Base-by-base conservation (phyloP, 805 yeast genomes). In the Pichia ethanolica region DNA sequence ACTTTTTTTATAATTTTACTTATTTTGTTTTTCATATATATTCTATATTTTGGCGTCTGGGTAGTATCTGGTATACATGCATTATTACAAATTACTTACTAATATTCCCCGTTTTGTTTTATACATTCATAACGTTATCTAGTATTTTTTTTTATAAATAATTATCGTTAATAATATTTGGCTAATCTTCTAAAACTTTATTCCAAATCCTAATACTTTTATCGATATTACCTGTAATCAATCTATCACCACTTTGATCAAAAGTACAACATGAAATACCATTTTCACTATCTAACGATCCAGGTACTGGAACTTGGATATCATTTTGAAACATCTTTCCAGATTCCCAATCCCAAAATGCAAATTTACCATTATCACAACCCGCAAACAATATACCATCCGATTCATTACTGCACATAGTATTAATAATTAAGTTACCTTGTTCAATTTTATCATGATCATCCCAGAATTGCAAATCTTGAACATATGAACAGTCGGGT, bases 191-290 rank as follows among this genome's bases (percentile, higher is more conserved):
- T n/a, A 33, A 10, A 44, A 33, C 67, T 52, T 77, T 78, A 45
- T 70, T 75, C 91, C 93, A 88, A 1, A 87, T 70, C 62, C 84
- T 86, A 38, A 88, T 78, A 62, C 86, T 81, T 62, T 90, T 90
- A 66, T 91, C 98, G n/a, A 87, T 81, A 58, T 87, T 95, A 44
- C 96, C 89, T 1, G 96, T 87, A 25, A 93, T 75, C 50, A 93
- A 67, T 43, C 96, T 75, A 57, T 81, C 66, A 0, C 97, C 97
- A 51, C 89, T 81, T 62, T 73, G 70, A 64, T 93, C 97, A 63
- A 89, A 89, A 2, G 79, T 62, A 38, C 89, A 78, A 9, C 89
- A 74, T 55, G 83, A 71, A 6, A 91, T 78, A 8, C 95, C 84
- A 30, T 71, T 67, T 56, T 83, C 89, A 45, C 87, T 73, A 7